Percentiles rank a stretch among this genome's conserved stretches.
These are phyloP conservation scores for Albophoma yamanashiensis DNA, from an alignment of 2,329 filamentous ascomycete genomes.

Conservation along the genomic window DNA sequence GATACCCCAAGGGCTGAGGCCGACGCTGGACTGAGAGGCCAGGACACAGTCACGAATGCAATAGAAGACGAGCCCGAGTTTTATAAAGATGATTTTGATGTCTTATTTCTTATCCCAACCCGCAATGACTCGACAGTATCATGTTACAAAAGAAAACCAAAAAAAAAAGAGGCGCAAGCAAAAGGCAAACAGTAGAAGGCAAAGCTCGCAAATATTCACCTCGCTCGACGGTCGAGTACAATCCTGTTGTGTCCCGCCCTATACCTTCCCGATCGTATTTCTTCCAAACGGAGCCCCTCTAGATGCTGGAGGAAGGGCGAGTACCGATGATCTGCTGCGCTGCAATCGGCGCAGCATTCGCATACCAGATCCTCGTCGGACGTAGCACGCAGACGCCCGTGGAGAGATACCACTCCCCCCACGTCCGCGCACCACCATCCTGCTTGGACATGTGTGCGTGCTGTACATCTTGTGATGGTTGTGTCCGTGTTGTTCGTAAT, in stretches of 20 bases:
- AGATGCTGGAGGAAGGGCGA: background rate
- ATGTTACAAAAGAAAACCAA: slow-evolving; percentile 16
- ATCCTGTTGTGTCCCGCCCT: slow-evolving; percentile 2
- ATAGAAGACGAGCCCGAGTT: background rate
- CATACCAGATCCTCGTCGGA: slow-evolving; percentile 4
- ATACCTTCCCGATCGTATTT: background rate
- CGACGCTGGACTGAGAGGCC: background rate
- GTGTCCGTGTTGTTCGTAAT: slow-evolving; percentile 11
- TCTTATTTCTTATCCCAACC: slow-evolving; percentile 13
- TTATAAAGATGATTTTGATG: slow-evolving; percentile 12
- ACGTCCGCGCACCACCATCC: background rate
- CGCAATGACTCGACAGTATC: slow-evolving; percentile 9
- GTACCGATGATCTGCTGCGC: background rate
- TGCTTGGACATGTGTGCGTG: background rate
- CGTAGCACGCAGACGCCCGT: background rate
- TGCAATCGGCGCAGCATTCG: background rate
- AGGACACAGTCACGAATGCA: background rate
- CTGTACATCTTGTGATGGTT: background rate
- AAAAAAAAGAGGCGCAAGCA: slow-evolving; percentile 10
- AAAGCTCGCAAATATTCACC: slow-evolving; percentile 7
- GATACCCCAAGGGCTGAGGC: background rate
- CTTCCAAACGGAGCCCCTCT: background rate
- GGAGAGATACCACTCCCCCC: background rate
- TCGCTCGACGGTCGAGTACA: background rate
- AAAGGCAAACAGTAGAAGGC: slow-evolving; percentile 9